Conservation (phyloP, 1,139 yeast genomes). For the Candida buenavistaensis region DNA sequence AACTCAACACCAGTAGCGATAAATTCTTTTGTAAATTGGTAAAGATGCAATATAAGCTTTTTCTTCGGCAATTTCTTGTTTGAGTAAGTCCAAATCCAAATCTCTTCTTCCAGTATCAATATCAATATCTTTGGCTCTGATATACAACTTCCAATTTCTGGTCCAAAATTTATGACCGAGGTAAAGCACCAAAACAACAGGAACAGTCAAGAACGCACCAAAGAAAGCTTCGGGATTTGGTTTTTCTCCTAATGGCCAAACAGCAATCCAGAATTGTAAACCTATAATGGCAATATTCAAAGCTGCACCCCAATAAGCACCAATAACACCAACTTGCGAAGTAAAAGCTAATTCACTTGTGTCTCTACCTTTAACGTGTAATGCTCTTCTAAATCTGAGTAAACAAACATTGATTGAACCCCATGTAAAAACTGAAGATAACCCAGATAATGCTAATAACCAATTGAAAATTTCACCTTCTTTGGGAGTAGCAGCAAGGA, state of each 20-base stretch:
- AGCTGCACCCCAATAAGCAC: constrained; percentile 64
- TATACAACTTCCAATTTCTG: constrained; percentile 27
- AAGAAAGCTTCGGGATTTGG: constrained; percentile 52
- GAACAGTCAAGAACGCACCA: constrained; percentile 34
- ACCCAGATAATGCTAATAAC: constrained; percentile 81
- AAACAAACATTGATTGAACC: constrained; percentile 74
- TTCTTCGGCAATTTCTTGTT: constrained; percentile 67
- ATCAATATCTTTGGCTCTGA: constrained; percentile 37
- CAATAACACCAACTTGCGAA: constrained; percentile 68
- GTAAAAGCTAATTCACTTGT: constrained; percentile 67
- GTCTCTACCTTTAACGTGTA: constrained; percentile 62
- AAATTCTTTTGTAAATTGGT: constrained; percentile 53
- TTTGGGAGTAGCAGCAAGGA: constrained; percentile 66
- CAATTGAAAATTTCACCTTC: constrained; percentile 72
- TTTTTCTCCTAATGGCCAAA: constrained; percentile 59
- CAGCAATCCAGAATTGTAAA: constrained; percentile 81
- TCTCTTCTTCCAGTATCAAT: constrained; percentile 62
- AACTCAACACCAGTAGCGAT: constrained; percentile 54
- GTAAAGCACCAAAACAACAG: constrained; percentile 30
- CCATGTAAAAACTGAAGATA: constrained; percentile 86
- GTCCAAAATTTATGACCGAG: constrained; percentile 32
- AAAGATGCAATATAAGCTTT: constrained; percentile 49
- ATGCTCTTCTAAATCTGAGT: constrained; percentile 76
- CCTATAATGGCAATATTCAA: constrained; percentile 65
- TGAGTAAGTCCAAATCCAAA: constrained; percentile 61